phyloP scores from a whole-genome alignment of 352 stramenopile genomes.

The Pythium sukuiense region DNA sequence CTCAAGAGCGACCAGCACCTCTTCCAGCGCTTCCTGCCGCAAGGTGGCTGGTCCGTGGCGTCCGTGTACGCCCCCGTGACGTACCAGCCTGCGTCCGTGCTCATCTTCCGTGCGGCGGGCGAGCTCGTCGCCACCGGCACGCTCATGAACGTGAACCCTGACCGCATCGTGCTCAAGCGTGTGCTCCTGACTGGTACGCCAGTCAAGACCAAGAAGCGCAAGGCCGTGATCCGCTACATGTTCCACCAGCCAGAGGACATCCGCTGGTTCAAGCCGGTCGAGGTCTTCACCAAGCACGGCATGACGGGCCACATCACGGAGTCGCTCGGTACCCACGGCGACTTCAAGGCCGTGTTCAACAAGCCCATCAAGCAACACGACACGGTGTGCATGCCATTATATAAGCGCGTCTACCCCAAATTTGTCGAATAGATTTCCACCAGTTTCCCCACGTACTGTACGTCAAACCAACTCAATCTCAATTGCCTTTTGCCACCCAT shows the following conservation, averaged over 20 bases:
- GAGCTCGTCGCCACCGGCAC: constrained; percentile 94
- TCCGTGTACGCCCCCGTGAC: constrained; percentile 92
- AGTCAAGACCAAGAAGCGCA: constrained; percentile 97
- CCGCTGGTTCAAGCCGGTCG: constrained; percentile 98
- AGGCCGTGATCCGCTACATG: constrained; percentile 99
- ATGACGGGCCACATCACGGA: constrained; percentile 98
- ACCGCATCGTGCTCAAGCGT: constrained; percentile 98
- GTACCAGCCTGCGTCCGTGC: constrained; percentile 95
- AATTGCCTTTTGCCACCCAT: neutral
- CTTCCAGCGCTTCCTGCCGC: constrained; percentile 97
- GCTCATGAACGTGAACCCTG: constrained; percentile 95
- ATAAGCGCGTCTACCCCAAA: constrained; percentile 99
- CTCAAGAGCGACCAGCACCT: constrained; percentile 99
- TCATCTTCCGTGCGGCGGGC: constrained; percentile 91
- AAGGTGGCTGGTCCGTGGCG: constrained; percentile 88
- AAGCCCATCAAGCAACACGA: constrained; percentile 99
- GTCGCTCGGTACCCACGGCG: constrained; percentile 97
- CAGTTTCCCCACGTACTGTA: neutral
- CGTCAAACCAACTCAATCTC: neutral
- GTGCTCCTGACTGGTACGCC: constrained; percentile 98
- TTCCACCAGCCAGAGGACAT: constrained; percentile 99
- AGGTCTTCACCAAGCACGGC: constrained; percentile 97
- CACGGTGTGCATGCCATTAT: constrained; percentile 98
- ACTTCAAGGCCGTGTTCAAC: constrained; percentile 99
- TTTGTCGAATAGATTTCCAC: constrained; percentile 64